Conservation (phyloP, 176 grass and related monocot genomes). For the Miscanthus lutarioriparius region DNA sequence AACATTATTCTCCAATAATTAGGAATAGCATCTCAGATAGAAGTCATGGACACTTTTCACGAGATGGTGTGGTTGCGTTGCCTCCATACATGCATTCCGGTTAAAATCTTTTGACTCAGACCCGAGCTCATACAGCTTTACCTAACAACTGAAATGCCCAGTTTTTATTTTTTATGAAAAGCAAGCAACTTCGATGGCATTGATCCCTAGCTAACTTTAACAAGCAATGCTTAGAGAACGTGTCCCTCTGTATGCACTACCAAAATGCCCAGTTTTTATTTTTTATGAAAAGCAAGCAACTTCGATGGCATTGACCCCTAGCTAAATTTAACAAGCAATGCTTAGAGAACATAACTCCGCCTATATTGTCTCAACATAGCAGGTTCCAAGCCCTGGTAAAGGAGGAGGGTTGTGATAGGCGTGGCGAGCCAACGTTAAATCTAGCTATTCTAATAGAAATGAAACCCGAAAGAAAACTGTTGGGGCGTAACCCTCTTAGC, state of each 20-base stretch:
- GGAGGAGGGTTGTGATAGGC: too few species aligned
- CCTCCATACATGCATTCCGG: neutral
- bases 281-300: neutral
- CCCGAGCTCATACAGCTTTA: neutral
- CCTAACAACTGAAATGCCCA: neutral
- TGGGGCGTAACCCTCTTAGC: too few species aligned
- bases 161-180: neutral
- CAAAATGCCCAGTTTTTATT: neutral
- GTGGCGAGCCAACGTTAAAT: too few species aligned
- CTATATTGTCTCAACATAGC: too few species aligned
- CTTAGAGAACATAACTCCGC: neutral
- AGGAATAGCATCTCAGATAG: neutral
- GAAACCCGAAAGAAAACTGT: too few species aligned
- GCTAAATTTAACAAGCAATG: neutral
- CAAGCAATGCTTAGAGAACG: neutral
- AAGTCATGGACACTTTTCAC: conserved; percentile 9
- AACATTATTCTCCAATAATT: conserved; percentile 1
- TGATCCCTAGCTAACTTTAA: neutral
- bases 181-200: neutral
- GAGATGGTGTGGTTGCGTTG: conserved; percentile 21
- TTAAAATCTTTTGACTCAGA: neutral
- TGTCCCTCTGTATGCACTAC: neutral
- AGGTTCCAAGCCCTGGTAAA: too few species aligned
- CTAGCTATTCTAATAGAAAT: too few species aligned
- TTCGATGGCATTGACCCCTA: neutral